A percentile compares a stretch with the other conserved stretches of the same genome.
Evolutionary conservation across 805 yeast species (phyloP).

Genomic region (Myxozyma kluyveri): DNA sequence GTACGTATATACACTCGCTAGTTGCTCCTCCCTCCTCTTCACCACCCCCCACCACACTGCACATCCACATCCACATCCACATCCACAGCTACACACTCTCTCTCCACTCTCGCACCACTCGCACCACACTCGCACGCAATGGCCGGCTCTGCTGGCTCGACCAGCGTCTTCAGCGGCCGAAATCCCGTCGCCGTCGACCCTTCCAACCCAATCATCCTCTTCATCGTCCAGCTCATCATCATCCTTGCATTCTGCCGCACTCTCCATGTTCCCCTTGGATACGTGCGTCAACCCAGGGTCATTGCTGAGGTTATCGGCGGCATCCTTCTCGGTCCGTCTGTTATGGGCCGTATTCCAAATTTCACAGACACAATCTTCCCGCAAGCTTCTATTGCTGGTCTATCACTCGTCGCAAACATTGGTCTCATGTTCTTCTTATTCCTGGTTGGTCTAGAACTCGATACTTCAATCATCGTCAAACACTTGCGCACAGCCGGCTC

Average conservation of each 20-base stretch:
- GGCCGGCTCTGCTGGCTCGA: constrained; percentile 34
- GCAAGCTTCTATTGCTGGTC: constrained; percentile 55
- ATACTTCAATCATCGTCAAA: constrained; percentile 58
- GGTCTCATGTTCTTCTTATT: constrained; percentile 75
- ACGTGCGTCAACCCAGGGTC: constrained; percentile 70
- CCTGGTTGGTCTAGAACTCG: constrained; percentile 78
- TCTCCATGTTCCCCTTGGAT: constrained; percentile 58
- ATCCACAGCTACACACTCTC: too few relatives aligned
- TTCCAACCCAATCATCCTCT: constrained; percentile 61
- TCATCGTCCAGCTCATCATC: constrained; percentile 58
- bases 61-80: too few relatives aligned
- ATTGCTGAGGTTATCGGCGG: constrained; percentile 81
- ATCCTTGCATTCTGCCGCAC: constrained; percentile 54
- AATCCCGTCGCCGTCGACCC: constrained; percentile 64
- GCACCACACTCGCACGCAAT: neutral
- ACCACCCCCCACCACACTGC: too few relatives aligned
- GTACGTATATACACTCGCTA: too few relatives aligned
- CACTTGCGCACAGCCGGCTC: constrained; percentile 59
- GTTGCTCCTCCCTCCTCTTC: too few relatives aligned
- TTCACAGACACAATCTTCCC: constrained; percentile 69
- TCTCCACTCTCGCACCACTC: neutral
- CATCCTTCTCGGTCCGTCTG: constrained; percentile 71
- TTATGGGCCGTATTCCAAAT: constrained; percentile 65
- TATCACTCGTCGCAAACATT: constrained; percentile 66
- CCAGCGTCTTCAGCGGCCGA: constrained; percentile 69